Conservation (phyloP, 2,329 filamentous ascomycete genomes). For the Bertia moriformis region DNA sequence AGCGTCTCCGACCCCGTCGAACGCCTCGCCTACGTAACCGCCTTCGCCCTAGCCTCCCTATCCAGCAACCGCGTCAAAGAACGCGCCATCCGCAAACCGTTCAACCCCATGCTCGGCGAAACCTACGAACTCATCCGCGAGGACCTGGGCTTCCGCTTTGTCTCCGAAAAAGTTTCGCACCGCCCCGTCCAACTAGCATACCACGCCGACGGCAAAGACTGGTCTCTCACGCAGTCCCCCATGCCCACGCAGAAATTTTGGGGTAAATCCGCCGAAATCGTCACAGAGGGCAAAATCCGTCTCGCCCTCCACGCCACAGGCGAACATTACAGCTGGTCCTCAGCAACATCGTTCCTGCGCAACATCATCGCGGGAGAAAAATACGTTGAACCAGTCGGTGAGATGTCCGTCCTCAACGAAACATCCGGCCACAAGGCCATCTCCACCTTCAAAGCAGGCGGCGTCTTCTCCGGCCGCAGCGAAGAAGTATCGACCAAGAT, state of each 20-base stretch:
- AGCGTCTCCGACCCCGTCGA: constrained; percentile 45
- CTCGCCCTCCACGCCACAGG: constrained; percentile 61
- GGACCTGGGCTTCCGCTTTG: constrained; percentile 72
- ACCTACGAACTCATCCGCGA: constrained; percentile 85
- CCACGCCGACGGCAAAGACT: constrained; percentile 73
- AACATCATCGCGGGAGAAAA: constrained; percentile 98
- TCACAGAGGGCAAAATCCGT: constrained; percentile 75
- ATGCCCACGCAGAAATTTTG: constrained; percentile 93
- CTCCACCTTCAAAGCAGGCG: constrained; percentile 85
- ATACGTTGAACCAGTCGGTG: constrained; percentile 87
- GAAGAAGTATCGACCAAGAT: constrained; percentile 76
- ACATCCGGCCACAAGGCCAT: constrained; percentile 67
- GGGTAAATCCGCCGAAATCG: constrained; percentile 91
- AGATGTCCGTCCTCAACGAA: constrained; percentile 75
- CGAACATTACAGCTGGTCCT: constrained; percentile 77
- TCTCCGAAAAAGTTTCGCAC: constrained; percentile 93
- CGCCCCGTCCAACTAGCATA: constrained; percentile 84
- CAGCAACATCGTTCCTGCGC: constrained; percentile 78
- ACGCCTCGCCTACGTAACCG: constrained; percentile 69
- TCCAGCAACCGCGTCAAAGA: constrained; percentile 74
- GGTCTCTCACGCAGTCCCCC: constrained; percentile 78
- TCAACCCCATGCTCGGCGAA: constrained; percentile 92
- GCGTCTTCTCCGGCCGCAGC: constrained; percentile 89
- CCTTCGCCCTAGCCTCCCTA: constrained; percentile 80
- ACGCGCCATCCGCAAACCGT: constrained; percentile 84